A percentile compares a stretch with the other conserved stretches of the same genome.
Evolutionary conservation across 495 filamentous ascomycete genomes (phyloP).

Genomic region (Penicillium soppii): DNA sequence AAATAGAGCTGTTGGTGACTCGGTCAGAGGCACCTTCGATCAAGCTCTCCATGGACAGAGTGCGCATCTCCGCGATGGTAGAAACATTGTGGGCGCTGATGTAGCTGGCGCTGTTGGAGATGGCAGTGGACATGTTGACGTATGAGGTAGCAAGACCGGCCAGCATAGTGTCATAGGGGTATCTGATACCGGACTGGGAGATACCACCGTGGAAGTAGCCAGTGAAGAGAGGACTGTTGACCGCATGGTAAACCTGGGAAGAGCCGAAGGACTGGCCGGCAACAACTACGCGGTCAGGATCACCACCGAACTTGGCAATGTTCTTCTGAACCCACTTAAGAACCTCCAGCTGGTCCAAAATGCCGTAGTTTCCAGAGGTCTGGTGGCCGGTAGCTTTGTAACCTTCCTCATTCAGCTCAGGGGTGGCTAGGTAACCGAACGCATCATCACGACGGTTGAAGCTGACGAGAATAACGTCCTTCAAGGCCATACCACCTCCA

Average conservation of each 20-base stretch:
- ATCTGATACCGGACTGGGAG: slow-evolving; percentile 27
- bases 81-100: slow-evolving; percentile 24
- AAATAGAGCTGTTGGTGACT: slow-evolving; percentile 22
- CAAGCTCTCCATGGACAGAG: slow-evolving; percentile 23
- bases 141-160: slow-evolving; percentile 29
- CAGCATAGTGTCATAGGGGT: slow-evolving; percentile 28
- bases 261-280: slow-evolving; percentile 41
- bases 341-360: slow-evolving; percentile 22
- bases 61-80: slow-evolving; percentile 26
- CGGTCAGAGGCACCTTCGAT: slow-evolving; percentile 21
- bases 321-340: slow-evolving; percentile 57
- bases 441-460: slow-evolving; percentile 72
- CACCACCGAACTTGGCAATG: slow-evolving; percentile 60
- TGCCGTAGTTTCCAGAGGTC: slow-evolving; percentile 42
- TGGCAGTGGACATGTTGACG: slow-evolving; percentile 23
- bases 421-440: slow-evolving; percentile 65
- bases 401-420: slow-evolving; percentile 45
- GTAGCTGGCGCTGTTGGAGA: slow-evolving; percentile 22
- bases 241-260: slow-evolving; percentile 42
- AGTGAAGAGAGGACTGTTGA: slow-evolving; percentile 29
- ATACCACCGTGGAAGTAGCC: slow-evolving; percentile 30
- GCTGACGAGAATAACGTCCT: slow-evolving; percentile 60
- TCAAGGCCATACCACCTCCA: slow-evolving; percentile 29
- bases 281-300: slow-evolving; percentile 48
- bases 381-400: slow-evolving; percentile 32